These are phyloP conservation scores for Penicillium arizonense DNA, from an alignment of 495 filamentous ascomycete genomes.

Conservation along the genomic window DNA sequence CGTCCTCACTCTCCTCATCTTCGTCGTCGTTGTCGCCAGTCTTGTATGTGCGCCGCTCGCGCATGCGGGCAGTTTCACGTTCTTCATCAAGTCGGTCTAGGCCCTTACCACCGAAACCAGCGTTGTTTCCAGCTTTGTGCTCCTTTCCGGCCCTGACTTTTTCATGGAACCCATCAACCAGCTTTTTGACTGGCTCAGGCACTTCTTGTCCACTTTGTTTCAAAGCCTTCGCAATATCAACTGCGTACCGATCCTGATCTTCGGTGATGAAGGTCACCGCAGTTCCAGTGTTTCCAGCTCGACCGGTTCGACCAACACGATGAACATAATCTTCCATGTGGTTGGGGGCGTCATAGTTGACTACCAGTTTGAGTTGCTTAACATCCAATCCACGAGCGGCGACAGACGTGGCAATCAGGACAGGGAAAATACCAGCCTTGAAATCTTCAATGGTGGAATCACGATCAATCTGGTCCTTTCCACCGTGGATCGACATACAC, in stretches of 20 bases:
- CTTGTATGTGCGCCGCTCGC: constrained; percentile 86
- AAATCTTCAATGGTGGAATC: constrained; percentile 95
- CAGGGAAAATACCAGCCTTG: constrained; percentile 84
- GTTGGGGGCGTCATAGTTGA: constrained; percentile 96
- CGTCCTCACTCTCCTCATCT: constrained; percentile 80
- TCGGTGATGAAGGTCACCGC: constrained; percentile 93
- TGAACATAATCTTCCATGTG: constrained; percentile 99
- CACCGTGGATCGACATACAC: constrained; percentile 94
- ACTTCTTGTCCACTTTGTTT: constrained; percentile 83
- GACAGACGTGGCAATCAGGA: constrained; percentile 93
- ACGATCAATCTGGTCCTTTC: constrained; percentile 92
- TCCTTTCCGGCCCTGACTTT: constrained; percentile 92
- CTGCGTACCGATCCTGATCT: constrained; percentile 85
- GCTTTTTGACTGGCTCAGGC: constrained; percentile 65
- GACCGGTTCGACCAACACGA: constrained; percentile 88
- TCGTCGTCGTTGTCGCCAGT: constrained; percentile 87
- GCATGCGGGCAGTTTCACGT: constrained; percentile 76
- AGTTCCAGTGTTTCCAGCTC: constrained; percentile 91
- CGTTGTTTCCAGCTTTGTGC: constrained; percentile 60
- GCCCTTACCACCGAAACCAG: constrained; percentile 94
- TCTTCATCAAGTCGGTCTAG: constrained; percentile 88
- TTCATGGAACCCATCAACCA: constrained; percentile 69
- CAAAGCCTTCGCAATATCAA: constrained; percentile 91
- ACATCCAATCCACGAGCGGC: constrained; percentile 95
- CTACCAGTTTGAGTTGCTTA: constrained; percentile 91